phyloP scores from a whole-genome alignment of 495 filamentous ascomycete genomes.

The Hypoxylon trugodes region DNA sequence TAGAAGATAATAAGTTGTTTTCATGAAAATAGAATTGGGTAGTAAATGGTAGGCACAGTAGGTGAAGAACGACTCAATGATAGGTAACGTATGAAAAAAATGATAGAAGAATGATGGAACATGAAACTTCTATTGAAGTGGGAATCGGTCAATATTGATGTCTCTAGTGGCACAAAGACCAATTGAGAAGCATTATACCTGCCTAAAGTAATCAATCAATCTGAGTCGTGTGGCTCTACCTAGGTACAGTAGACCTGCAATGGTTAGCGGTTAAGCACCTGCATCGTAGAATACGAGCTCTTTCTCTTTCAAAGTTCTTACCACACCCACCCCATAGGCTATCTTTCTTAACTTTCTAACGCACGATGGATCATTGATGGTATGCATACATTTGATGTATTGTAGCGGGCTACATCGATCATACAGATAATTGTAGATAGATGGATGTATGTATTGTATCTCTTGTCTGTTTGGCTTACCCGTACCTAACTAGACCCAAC shows the following conservation, averaged over 20 bases:
- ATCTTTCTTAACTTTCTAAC: too few relatives aligned
- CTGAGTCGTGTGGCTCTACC: conserved; percentile 38
- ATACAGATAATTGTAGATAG: not conserved
- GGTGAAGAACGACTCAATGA: not conserved
- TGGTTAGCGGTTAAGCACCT: conserved; percentile 2
- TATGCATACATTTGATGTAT: conserved; percentile 28
- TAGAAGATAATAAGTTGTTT: not conserved
- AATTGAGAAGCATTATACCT: conserved; percentile 12
- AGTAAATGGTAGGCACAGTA: not conserved
- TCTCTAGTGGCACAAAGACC: conserved; percentile 5
- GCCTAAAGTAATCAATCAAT: conserved; percentile 32
- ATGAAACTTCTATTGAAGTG: not conserved
- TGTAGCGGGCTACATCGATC: conserved; percentile 4
- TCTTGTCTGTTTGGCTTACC: not conserved
- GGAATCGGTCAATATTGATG: conserved; percentile 1
- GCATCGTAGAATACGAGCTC: conserved; percentile 34
- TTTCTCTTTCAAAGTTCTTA: too few relatives aligned
- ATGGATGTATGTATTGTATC: not conserved
- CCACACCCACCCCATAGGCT: conserved; percentile 21
- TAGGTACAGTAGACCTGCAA: conserved; percentile 15
- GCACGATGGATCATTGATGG: conserved; percentile 15
- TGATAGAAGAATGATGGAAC: not conserved
- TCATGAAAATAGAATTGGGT: conserved; percentile 1
- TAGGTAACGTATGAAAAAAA: too few relatives aligned
- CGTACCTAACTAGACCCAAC: too few relatives aligned